Evolutionary conservation across 1,139 yeast genomes (phyloP).

Genomic region (Keqinozyma sinolaborantium): DNA sequence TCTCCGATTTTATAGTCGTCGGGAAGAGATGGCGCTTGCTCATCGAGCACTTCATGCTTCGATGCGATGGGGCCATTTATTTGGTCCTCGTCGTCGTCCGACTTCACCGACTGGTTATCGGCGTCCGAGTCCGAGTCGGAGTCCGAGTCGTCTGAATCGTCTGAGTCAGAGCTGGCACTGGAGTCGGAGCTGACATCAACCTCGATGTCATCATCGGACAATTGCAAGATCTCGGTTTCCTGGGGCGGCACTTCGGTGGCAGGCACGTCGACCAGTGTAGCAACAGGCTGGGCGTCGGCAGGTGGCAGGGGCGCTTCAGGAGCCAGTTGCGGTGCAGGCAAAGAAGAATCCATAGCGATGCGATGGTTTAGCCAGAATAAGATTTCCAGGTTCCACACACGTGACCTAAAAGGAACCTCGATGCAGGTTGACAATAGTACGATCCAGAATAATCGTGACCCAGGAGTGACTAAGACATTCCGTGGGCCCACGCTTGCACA

Average conservation of each 20-base stretch:
- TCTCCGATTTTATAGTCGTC: slow-evolving; percentile 57
- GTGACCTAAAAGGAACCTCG: no score
- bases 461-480: no score
- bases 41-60: slow-evolving; percentile 71
- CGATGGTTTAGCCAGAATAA: no score
- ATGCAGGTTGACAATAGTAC: no score
- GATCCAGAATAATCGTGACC: no score
- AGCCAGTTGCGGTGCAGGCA: no score
- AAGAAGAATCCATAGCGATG: no score
- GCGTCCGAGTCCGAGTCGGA: slow-evolving; percentile 14
- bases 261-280: no score
- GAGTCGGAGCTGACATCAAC: slow-evolving; percentile 13
- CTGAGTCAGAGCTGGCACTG: slow-evolving; percentile 20
- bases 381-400: no score
- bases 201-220: slow-evolving; percentile 29
- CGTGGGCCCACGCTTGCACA: no score
- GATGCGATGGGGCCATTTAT: slow-evolving; percentile 63
- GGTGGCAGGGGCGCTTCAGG: no score
- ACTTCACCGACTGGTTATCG: slow-evolving; percentile 15
- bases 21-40: slow-evolving; percentile 66
- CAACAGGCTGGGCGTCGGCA: no score
- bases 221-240: slow-evolving; percentile 9
- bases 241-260: neutral
- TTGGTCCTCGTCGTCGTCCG: slow-evolving; percentile 41
- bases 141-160: slow-evolving; percentile 17